Evolutionary conservation across 352 stramenopile genomes (phyloP).

Genomic region (Globisporangium viniferum): DNA sequence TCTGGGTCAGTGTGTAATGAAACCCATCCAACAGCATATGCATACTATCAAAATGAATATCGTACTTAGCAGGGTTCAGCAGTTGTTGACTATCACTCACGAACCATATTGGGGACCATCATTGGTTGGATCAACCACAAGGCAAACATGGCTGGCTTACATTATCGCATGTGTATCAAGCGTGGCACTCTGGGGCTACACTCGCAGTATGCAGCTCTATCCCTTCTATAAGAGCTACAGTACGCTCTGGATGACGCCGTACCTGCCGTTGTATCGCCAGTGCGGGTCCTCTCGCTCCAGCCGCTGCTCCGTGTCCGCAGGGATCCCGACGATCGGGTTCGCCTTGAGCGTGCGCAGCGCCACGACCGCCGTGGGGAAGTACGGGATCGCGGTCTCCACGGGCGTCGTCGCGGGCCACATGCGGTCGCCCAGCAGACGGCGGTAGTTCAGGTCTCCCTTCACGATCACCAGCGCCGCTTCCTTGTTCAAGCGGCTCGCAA

Average conservation of each 20-base stretch:
- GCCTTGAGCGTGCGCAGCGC: constrained; percentile 74
- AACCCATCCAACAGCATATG: not conserved
- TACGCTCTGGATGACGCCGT: constrained; percentile 66
- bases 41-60: not conserved
- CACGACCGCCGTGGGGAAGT: constrained; percentile 67
- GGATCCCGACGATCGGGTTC: constrained; percentile 59
- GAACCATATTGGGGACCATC: too few relatives aligned
- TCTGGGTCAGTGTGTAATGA: not conserved
- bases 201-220: not conserved
- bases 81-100: not conserved
- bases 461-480: constrained; percentile 89
- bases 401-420: constrained; percentile 85
- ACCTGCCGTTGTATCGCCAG: constrained; percentile 68
- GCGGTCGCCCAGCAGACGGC: constrained; percentile 92
- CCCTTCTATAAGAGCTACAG: constrained; percentile 13
- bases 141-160: not conserved
- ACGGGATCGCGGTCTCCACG: constrained; percentile 82
- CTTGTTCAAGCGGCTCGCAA: constrained; percentile 24
- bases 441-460: constrained; percentile 98
- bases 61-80: not conserved
- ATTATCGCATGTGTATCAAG: not conserved
- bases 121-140: too few relatives aligned
- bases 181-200: too few relatives aligned
- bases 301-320: constrained; percentile 30
- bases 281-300: constrained; percentile 51